A percentile compares a stretch with the other conserved stretches of the same genome.
Evolutionary conservation across 805 yeast species (phyloP).

Genomic region (Barnettozyma wickerhamii): DNA sequence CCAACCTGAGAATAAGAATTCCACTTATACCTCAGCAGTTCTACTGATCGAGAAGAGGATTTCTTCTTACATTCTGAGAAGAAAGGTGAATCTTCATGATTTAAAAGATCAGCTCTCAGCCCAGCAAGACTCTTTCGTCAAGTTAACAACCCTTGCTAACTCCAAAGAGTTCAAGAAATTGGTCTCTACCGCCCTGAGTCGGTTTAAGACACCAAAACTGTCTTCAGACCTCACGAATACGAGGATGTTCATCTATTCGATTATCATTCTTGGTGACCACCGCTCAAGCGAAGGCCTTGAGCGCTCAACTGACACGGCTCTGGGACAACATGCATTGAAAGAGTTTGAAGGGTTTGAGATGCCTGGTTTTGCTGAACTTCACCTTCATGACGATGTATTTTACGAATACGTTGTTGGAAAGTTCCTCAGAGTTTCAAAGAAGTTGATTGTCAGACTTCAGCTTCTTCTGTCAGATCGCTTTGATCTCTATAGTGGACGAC

Average conservation of each 20-base stretch:
- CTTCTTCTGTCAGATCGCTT: not conserved
- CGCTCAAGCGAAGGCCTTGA: not conserved
- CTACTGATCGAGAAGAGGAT: not conserved
- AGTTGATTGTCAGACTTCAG: not conserved
- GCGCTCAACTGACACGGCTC: constrained; percentile 1
- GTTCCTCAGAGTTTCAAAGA: constrained; percentile 4
- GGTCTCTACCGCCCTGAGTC: not conserved
- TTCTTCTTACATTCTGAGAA: not conserved
- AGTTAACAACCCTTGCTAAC: not conserved
- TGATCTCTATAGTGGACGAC: not conserved
- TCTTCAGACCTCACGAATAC: not conserved
- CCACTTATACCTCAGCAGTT: not conserved
- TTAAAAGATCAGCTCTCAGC: too few species aligned
- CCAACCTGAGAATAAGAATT: too few species aligned
- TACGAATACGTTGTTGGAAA: constrained; percentile 1
- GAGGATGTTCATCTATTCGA: constrained; percentile 1
- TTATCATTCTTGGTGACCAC: constrained; percentile 3
- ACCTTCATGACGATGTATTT: constrained; percentile 5
- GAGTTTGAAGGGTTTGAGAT: not conserved
- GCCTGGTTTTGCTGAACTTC: constrained; percentile 1
- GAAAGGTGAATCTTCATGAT: too few species aligned
- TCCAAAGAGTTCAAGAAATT: not conserved
- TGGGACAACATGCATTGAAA: constrained; percentile 1
- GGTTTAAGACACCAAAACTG: not conserved
- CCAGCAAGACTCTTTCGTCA: not conserved